Evolutionary conservation across 2,329 filamentous ascomycete genomes (phyloP), one percentile per base, ranked within the genome.

Genomic region (Pseudogymnoascus destructans): DNA sequence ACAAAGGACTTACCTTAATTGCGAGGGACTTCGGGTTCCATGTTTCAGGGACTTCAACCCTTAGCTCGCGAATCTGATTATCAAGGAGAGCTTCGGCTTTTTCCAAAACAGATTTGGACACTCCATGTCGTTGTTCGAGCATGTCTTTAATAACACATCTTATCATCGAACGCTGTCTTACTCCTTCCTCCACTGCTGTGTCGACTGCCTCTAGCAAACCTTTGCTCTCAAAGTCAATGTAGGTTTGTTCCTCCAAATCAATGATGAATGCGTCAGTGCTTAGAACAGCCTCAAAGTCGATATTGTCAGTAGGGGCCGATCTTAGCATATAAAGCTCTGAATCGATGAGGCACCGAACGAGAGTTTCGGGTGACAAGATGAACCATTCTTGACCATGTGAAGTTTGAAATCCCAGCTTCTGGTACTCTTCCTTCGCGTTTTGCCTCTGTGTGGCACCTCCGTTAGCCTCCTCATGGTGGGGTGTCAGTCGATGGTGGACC

Each of bases 121-220:
- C 46, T 19, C 5, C 46, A n/a, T 52, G 46, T 30, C 46, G 46
- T 30, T 30, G 46, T 52, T 30, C 46, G 30, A 52, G 25, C 46
- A 30, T 52, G 46, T 52, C 46, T 30, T 30, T 52, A 30, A 52
- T 52, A 19, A 52, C 46, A 52, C 46, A 25, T 30, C 46, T 30
- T 30, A 52, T 52, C 46, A 52, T 30, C 8, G 23, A 52, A 30
- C 25, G 46, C 25, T 52, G 46, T 15, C 46, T 52, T 11, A 19
- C n/a, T 30, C 46, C 25, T 30, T 52, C 46, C 25, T 52, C 46
- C 5, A 52, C 46, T 17, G 25, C n/a, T 52, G 46, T 30, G 46
- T 30, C 23, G 15, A 52, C 25, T 17, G 9, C 46, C 46, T 52
- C 46, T 15, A 17, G 25, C 19, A 52, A 15, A 11, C n/a, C 13